Base-by-base conservation (phyloP, 208 protist genomes). In the Leishmania amazonensis region DNA sequence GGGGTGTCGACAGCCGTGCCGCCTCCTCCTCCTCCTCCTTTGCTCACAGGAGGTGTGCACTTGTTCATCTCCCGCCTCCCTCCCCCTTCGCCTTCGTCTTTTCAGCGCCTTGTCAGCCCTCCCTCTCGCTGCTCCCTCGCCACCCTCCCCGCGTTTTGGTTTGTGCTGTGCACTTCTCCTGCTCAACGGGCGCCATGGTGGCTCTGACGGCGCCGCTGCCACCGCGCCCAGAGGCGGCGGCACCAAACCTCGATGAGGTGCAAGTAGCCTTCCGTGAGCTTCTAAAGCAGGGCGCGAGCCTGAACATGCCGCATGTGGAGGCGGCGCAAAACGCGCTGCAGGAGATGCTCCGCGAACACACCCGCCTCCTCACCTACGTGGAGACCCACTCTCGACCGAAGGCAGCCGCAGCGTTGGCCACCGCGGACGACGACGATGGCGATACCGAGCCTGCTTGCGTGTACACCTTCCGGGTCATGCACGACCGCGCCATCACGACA, bases 281-380 rank as follows among this genome's bases (percentile, higher is more conserved):
- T 28, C 68, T 86, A 13, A 70, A 58, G 47, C 28, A 19, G 1
- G 79, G 78, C 24, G 51, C 67, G n/a, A 53, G 42, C n/a, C 74
- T 83, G 38, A 81, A 75, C 31, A 62, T 40, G 28, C 35, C 75
- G 13, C 72, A 47, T 1, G 76, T 89, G 28, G 78, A 64, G 19
- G 83, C 78, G 6, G 78, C 80, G 2, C 82, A 80, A 67, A 73
- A 82, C 53, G 79, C 77, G 57, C 70, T 89, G 67, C 49, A 28
- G 6, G 77, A 81, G 68, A 75, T 87, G 3, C n/a, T 89, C 53
- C 86, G 78, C 19, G 82, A 87, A 67, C 86, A 87, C 78, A 83
- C 81, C 65, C 81, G 78, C 38, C 53, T 81, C 45, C 54, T 87
- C 54, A 81, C 75, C 49, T 83, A 85, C 78, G 75, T 85, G 64